Conservation (phyloP, 192 early-diverging fungal species). For the Umbelopsis vinacea region DNA sequence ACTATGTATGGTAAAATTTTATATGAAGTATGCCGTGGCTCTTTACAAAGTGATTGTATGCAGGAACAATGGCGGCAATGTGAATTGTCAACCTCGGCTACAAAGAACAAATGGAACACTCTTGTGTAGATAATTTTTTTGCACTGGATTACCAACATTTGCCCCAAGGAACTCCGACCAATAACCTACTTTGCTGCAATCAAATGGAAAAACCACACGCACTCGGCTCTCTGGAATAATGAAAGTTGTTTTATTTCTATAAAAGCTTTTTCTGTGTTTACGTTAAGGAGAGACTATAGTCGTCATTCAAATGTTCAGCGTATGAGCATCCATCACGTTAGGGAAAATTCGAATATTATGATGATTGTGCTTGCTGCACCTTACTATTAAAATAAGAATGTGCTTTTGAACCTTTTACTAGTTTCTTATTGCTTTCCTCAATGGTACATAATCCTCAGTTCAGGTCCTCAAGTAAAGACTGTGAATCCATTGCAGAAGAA, state of each 20-base stretch:
- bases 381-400: constrained; percentile 14
- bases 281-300: not conserved
- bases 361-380: not conserved
- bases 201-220: no score
- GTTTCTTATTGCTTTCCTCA: not conserved
- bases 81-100: no score
- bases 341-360: constrained; percentile 11
- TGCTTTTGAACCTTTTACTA: not conserved
- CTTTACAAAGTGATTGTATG: no score
- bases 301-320: not conserved
- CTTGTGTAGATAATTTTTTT: no score
- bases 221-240: no score
- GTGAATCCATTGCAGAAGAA: constrained; percentile 1
- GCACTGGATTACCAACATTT: no score
- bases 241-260: no score
- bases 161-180: no score
- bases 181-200: no score
- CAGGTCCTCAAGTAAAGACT: not conserved
- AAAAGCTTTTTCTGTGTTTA: not conserved
- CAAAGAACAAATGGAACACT: no score
- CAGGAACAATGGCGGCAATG: no score
- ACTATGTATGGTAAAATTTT: no score
- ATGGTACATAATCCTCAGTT: not conserved
- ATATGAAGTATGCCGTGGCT: not conserved
- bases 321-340: not conserved